Evolutionary conservation across 768 basidiomycete species (phyloP).

Genomic region (Rhizopogon rudus): DNA sequence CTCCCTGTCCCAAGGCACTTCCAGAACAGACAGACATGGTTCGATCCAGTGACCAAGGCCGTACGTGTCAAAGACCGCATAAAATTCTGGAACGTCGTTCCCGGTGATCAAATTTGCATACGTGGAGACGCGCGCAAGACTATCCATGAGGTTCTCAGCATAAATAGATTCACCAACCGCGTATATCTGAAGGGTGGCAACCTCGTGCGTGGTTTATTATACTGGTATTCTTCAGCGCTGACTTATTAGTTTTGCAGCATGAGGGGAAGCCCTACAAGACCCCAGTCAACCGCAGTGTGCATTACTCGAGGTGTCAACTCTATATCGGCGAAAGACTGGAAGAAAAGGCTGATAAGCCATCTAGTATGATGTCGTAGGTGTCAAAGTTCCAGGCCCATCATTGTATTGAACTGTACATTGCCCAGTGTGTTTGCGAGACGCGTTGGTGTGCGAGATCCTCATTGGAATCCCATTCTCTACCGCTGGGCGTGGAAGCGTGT

Average conservation of each 20-base stretch:
- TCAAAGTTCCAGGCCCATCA: not conserved
- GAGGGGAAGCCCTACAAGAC: conserved; percentile 16
- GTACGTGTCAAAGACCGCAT: conserved; percentile 65
- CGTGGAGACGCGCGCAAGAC: conserved; percentile 57
- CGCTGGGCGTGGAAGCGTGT: conserved; percentile 72
- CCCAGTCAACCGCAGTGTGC: conserved; percentile 37
- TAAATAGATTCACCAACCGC: conserved; percentile 70
- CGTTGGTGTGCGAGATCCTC: conserved; percentile 53
- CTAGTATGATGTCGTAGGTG: conserved; percentile 42
- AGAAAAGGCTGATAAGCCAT: conserved; percentile 24
- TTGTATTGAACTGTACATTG: not conserved
- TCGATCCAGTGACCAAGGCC: conserved; percentile 43
- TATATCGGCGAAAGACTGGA: conserved; percentile 59
- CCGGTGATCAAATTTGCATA: conserved; percentile 74
- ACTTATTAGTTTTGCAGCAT: conserved; percentile 7
- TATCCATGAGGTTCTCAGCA: conserved; percentile 65
- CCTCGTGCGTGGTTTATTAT: conserved; percentile 19
- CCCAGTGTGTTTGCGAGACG: conserved; percentile 75
- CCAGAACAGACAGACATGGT: conserved; percentile 38
- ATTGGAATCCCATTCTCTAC: conserved; percentile 50
- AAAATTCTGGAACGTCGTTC: conserved; percentile 84
- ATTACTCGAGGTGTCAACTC: conserved; percentile 80
- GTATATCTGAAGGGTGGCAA: conserved; percentile 48
- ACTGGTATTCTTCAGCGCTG: not conserved
- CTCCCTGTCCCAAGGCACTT: conserved; percentile 54